phyloP scores from a whole-genome alignment of 2,329 filamentous ascomycete species.

The Neofusicoccum sp. region DNA sequence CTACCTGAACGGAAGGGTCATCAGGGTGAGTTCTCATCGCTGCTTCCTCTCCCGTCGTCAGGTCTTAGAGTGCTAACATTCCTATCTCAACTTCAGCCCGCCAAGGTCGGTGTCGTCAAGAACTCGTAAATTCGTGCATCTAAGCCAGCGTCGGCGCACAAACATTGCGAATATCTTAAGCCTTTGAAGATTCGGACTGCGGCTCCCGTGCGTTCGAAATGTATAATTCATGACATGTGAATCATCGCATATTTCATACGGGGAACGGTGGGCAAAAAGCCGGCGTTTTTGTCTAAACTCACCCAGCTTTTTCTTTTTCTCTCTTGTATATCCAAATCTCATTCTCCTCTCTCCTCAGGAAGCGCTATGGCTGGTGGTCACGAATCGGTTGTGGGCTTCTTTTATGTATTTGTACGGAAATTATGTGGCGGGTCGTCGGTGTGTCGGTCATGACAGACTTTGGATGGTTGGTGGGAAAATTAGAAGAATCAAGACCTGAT shows the following conservation, averaged over 20 bases:
- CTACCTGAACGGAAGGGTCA: constrained; percentile 81
- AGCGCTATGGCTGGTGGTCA: constrained; percentile 1
- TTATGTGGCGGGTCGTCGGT: background rate
- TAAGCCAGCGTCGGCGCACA: background rate
- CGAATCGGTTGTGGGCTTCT: constrained; percentile 6
- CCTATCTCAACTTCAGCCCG: constrained; percentile 56
- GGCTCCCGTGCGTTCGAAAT: background rate
- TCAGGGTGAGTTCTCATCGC: constrained; percentile 56
- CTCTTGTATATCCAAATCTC: background rate
- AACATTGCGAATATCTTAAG: background rate
- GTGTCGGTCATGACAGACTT: background rate
- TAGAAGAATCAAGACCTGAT: background rate
- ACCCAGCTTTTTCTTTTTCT: background rate
- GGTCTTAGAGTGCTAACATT: no score
- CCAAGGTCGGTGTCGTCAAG: constrained; percentile 96
- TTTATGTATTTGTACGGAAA: constrained; percentile 9
- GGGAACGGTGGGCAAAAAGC: constrained; percentile 11
- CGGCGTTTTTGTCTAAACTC: constrained; percentile 9
- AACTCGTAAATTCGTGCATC: constrained; percentile 52
- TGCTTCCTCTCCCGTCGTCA: background rate
- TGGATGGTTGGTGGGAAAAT: background rate
- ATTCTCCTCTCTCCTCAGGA: constrained; percentile 11
- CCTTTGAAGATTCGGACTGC: background rate
- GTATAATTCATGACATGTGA: constrained; percentile 12
- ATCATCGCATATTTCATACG: background rate